These are phyloP conservation scores for Clausena lansium DNA, from an alignment of 345 rosid species.

Conservation along the genomic window DNA sequence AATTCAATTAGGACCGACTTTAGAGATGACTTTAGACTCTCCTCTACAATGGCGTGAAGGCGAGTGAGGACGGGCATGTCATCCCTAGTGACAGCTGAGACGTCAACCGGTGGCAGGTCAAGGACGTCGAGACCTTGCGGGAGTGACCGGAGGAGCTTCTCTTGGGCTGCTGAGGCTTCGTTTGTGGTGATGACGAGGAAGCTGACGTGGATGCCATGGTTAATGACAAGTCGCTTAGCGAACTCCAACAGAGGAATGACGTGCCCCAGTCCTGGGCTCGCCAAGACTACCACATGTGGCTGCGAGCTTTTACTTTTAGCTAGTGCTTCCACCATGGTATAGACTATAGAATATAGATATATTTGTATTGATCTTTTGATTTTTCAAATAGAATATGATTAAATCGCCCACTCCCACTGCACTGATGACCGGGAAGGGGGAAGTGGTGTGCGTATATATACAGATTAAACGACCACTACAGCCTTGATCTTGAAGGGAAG, in stretches of 20 bases:
- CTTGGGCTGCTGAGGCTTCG: conserved; percentile 19
- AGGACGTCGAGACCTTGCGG: conserved; percentile 24
- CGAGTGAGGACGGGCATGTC: conserved; percentile 17
- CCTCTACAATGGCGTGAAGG: conserved; percentile 18
- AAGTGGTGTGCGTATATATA: too few relatives aligned
- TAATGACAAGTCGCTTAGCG: conserved; percentile 30
- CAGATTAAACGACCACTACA: too few relatives aligned
- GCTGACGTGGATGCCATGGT: conserved; percentile 29
- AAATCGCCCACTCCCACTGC: too few relatives aligned
- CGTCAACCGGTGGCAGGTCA: conserved; percentile 31
- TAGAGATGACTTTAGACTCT: conserved; percentile 27
- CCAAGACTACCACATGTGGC: conserved; percentile 27
- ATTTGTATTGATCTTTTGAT: too few relatives aligned
- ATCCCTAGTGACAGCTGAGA: conserved; percentile 16
- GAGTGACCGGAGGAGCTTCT: conserved; percentile 23
- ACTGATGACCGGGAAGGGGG: too few relatives aligned
- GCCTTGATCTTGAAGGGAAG: too few relatives aligned
- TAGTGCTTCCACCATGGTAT: too few relatives aligned
- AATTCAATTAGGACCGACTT: conserved; percentile 6
- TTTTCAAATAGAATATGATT: too few relatives aligned
- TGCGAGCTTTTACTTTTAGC: conserved; percentile 2
- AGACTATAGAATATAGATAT: too few relatives aligned
- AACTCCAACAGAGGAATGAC: conserved; percentile 40
- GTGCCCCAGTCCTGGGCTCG: conserved; percentile 48
- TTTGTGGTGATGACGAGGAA: conserved; percentile 27